Base-by-base conservation (phyloP, 2,329 filamentous ascomycete species). In the Trichothecium sympodiale region DNA sequence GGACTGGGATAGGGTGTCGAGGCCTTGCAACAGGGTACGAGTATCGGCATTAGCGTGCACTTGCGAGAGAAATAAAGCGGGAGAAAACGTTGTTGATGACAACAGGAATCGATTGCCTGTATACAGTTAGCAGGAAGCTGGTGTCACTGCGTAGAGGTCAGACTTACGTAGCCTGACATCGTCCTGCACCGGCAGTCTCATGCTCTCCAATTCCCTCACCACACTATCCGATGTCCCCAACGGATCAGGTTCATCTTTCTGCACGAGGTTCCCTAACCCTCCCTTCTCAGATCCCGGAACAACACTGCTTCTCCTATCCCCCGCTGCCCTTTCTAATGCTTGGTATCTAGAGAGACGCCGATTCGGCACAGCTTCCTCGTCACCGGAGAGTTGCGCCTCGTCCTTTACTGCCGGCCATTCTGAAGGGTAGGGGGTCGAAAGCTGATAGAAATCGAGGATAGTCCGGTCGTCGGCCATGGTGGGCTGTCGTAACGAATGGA, bases 51-150 rank as follows among this genome's bases (percentile, higher is more conserved):
- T 74, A 40, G 83, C 79, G 57, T 98, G 93, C 44, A 93, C 82
- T 56, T 95, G 85, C 0, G 89, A 91, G 10, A 98, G 71, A 57
- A 95, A 98, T 7, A 94, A 66, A 3, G 84, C 77, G 2, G 91
- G 91, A 1, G 87, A 94, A 63, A 98, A 98, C 34, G 84, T 88
- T 10, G 89, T 96, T 13, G 89, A 96, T 9, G 88, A 95, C 16
- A 98, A 74, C 38, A 98, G 74, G 59, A 96, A 98, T 43, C 87
- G 84, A 54, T 94, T 95, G 39, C 83, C 81, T 83, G 53, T 33
- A 17, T n/a, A 29, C 5, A 26, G 12, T 25, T 25, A 25, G 20
- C 20, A 25, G 20, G 10, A 16, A n/a, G n/a, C n/a, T n/a, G n/a
- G n/a, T 12, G 13, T 34, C 18, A 33, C 25, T 18, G n/a, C 25